Conservation (phyloP, 2,329 filamentous ascomycete genomes). For the Sarocladium brachiariae region DNA sequence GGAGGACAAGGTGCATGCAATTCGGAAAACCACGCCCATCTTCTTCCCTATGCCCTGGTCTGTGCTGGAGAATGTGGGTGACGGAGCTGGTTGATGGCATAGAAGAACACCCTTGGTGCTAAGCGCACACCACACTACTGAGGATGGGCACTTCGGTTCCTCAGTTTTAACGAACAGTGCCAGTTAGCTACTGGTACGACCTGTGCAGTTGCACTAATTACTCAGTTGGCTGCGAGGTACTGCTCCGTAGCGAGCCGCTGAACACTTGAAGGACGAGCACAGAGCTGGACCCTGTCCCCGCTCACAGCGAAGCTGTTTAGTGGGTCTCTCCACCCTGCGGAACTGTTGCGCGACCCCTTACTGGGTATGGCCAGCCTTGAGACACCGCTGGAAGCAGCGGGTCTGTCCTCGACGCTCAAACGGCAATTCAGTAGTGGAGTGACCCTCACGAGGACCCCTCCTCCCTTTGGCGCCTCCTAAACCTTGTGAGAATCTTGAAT, state of each 20-base stretch:
- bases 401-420: neutral
- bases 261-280: neutral
- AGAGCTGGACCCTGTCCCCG: constrained; percentile 7
- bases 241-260: no score
- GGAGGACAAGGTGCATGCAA: neutral
- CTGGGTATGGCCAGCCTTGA: neutral
- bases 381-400: neutral
- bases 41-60: neutral
- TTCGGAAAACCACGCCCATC: neutral
- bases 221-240: no score
- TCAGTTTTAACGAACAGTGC: neutral
- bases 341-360: constrained; percentile 4
- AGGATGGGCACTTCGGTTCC: neutral
- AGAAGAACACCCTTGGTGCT: neutral
- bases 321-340: neutral
- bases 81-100: neutral
- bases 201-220: no score
- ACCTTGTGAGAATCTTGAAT: neutral
- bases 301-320: neutral
- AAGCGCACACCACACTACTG: neutral
- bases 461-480: neutral
- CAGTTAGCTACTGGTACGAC: no score
- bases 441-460: neutral
- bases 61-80: neutral
- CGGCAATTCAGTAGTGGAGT: neutral